Evolutionary conservation across 345 rosid species (phyloP).

Genomic region (Eucalyptus cloeziana): DNA sequence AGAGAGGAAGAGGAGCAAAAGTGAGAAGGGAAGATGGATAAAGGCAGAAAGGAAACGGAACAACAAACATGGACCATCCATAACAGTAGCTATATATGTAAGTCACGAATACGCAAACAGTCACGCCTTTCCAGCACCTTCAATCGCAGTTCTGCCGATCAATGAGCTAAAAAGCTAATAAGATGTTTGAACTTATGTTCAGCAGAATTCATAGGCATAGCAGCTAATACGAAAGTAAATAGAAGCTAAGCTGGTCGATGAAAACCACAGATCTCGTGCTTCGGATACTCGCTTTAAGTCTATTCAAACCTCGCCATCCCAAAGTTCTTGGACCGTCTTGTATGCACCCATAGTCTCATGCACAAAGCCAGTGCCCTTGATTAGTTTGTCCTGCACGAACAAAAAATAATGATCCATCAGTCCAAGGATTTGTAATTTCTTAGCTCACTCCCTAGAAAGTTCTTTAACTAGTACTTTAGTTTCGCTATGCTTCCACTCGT

Average conservation of each 20-base stretch:
- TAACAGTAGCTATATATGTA: not conserved
- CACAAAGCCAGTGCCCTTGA: slow-evolving; percentile 38
- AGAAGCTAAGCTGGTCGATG: not conserved
- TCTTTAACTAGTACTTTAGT: not conserved
- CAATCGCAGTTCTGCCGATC: not conserved
- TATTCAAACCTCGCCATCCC: slow-evolving; percentile 82
- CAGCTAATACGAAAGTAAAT: not conserved
- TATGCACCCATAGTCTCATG: slow-evolving; percentile 48
- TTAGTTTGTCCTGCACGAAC: slow-evolving; percentile 43
- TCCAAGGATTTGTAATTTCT: not conserved
- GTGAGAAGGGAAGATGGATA: not conserved
- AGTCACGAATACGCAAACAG: not conserved
- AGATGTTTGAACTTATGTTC: not conserved
- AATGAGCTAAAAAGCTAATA: not conserved
- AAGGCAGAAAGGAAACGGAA: not conserved
- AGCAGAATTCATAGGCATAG: not conserved
- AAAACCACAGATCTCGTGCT: not conserved
- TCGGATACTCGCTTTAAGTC: not conserved
- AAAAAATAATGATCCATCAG: not conserved
- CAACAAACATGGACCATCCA: not conserved
- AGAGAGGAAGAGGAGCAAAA: not conserved
- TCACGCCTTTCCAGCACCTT: not conserved
- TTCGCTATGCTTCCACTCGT: not conserved
- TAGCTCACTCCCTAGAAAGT: not conserved
- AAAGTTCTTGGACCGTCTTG: slow-evolving; percentile 55